Evolutionary conservation across 805 yeast species (phyloP).

Genomic region (Cyberlindnera amylophila): DNA sequence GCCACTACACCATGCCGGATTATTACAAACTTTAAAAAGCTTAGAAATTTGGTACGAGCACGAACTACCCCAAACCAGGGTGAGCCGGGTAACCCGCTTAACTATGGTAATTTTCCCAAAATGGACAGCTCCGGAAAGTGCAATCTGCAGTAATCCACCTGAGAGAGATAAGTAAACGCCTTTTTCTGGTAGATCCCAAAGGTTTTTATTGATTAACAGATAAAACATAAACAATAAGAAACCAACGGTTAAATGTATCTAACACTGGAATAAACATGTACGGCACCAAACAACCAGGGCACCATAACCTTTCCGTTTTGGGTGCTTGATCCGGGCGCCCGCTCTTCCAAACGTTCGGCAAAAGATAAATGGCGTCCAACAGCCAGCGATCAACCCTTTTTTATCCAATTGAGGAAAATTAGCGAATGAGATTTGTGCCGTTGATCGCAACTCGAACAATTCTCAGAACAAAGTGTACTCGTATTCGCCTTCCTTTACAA

Average conservation of each 20-base stretch:
- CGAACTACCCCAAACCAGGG: not conserved
- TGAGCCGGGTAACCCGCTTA: not conserved
- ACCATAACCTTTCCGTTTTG: constrained; percentile 1
- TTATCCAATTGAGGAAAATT: too few species aligned
- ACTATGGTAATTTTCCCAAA: not conserved
- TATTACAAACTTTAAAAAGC: not conserved
- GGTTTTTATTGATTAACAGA: too few species aligned
- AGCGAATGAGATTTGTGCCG: constrained; percentile 6
- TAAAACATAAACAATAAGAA: too few species aligned
- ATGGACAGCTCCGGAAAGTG: too few species aligned
- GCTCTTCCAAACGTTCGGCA: too few species aligned
- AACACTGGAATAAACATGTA: not conserved
- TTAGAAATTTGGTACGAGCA: not conserved
- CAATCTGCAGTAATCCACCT: too few species aligned
- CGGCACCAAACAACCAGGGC: not conserved
- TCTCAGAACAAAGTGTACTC: not conserved
- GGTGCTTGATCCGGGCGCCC: constrained; percentile 3
- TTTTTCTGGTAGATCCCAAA: too few species aligned
- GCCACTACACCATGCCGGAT: constrained; percentile 33
- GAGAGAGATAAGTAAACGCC: too few species aligned
- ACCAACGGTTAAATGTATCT: too few species aligned
- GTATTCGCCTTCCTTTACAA: too few species aligned
- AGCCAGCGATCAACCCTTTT: too few species aligned
- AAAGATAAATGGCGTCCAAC: too few species aligned
- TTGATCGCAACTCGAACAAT: constrained; percentile 4